Evolutionary conservation across 257 asterid genomes (phyloP).

Genomic region (Fraxinus pennsylvanica): DNA sequence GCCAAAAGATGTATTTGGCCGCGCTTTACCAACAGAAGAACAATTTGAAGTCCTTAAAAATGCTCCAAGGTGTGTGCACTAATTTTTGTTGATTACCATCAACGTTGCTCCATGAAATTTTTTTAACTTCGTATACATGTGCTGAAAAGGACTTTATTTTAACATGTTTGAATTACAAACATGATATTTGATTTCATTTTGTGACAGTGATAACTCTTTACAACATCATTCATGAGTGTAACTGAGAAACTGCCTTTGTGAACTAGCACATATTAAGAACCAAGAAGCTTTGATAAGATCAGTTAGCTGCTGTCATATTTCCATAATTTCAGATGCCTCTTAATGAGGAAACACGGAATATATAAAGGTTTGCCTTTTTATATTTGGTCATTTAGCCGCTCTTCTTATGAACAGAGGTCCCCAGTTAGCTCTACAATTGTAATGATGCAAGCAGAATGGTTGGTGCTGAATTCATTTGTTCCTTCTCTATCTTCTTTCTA

Average conservation of each 20-base stretch:
- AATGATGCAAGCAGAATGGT: neutral
- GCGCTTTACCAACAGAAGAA: constrained; percentile 90
- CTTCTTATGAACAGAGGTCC: neutral
- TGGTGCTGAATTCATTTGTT: too few species aligned
- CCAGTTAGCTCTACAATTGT: neutral
- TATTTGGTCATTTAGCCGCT: neutral
- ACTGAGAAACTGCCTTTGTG: neutral
- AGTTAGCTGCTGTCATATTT: neutral
- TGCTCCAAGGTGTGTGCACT: constrained; percentile 75
- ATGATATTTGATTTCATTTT: constrained; percentile 9
- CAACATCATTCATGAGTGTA: neutral
- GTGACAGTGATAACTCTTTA: neutral
- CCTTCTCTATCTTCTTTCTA: too few species aligned
- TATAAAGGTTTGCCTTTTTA: neutral
- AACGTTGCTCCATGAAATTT: constrained; percentile 7
- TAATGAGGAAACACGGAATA: neutral
- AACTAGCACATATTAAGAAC: neutral
- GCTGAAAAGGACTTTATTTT: constrained; percentile 9
- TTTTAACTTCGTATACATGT: neutral
- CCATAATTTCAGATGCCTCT: neutral
- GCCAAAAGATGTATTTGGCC: constrained; percentile 90
- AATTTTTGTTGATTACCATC: constrained; percentile 5
- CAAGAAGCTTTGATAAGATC: constrained; percentile 1
- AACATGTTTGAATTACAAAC: neutral
- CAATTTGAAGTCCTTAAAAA: constrained; percentile 93